These are phyloP conservation scores for Gremmenia infestans DNA, from an alignment of 2,329 filamentous ascomycete species.

Conservation along the genomic window DNA sequence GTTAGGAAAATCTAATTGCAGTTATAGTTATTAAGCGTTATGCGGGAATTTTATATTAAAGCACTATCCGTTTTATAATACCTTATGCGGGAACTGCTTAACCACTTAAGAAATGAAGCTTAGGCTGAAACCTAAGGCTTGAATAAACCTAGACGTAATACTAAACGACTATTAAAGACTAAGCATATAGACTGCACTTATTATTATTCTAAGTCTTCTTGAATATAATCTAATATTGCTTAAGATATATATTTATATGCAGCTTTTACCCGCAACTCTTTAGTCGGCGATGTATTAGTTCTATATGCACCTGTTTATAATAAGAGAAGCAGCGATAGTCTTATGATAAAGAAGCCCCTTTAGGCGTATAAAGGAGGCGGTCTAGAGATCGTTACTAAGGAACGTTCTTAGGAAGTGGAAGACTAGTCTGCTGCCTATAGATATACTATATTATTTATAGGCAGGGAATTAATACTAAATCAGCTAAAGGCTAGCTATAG, in stretches of 20 bases:
- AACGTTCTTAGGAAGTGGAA: conserved; percentile 3
- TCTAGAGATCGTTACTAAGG: conserved; percentile 6
- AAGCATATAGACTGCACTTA: conserved; percentile 7
- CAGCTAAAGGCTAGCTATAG: conserved; percentile 3
- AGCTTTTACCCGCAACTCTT: conserved; percentile 3
- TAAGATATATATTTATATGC: not conserved
- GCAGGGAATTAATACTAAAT: not conserved
- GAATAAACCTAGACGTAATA: not conserved
- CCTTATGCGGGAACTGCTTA: not conserved
- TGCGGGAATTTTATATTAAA: not conserved
- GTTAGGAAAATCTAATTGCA: conserved; percentile 1
- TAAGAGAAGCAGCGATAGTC: not conserved
- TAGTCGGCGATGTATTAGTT: conserved; percentile 1
- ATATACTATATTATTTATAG: not conserved
- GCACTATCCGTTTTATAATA: conserved; percentile 1
- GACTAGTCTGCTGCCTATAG: not conserved
- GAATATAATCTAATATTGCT: not conserved
- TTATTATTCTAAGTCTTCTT: conserved; percentile 6
- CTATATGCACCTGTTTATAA: conserved; percentile 1
- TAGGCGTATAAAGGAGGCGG: not conserved
- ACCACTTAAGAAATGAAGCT: not conserved
- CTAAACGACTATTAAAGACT: conserved; percentile 2
- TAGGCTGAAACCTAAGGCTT: not conserved
- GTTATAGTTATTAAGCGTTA: conserved; percentile 2
- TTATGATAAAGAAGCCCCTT: conserved; percentile 4